Evolutionary conservation across 1,284 basidiomycete species (phyloP).

Genomic region (Ustilago hordei): DNA sequence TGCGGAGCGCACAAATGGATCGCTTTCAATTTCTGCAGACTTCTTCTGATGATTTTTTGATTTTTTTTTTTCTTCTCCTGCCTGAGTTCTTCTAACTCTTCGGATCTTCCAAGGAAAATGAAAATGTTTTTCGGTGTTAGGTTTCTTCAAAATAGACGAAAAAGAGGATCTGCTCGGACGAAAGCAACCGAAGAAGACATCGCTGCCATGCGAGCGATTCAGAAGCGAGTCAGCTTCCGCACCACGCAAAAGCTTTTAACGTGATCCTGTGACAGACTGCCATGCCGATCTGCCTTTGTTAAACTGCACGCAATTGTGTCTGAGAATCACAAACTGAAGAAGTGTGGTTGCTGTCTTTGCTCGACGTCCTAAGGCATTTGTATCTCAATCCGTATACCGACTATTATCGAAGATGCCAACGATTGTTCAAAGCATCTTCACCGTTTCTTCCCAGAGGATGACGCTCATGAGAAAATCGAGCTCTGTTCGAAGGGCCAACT

Average conservation of each 20-base stretch:
- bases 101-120: constrained; percentile 1
- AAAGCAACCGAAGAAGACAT: constrained; percentile 22
- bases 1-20: constrained; percentile 14
- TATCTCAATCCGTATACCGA: too few relatives aligned
- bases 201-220: neutral
- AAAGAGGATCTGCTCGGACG: constrained; percentile 24
- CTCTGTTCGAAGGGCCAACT: too few relatives aligned
- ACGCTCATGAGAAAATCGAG: too few relatives aligned
- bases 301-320: neutral
- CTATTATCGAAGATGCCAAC: too few relatives aligned
- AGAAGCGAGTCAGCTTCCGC: constrained; percentile 5
- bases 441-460: too few relatives aligned
- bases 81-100: neutral
- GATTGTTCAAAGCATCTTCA: too few relatives aligned
- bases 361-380: too few relatives aligned
- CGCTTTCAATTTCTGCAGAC: constrained; percentile 22
- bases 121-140: neutral
- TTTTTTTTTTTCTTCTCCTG: constrained; percentile 20
- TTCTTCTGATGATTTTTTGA: constrained; percentile 1
- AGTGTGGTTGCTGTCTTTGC: too few relatives aligned
- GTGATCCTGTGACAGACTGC: neutral
- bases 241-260: neutral
- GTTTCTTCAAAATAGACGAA: neutral
- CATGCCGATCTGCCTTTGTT: neutral
- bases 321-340: too few relatives aligned